Base-by-base conservation (phyloP, 192 early-diverging fungal species). In the Coemansia sp. region DNA sequence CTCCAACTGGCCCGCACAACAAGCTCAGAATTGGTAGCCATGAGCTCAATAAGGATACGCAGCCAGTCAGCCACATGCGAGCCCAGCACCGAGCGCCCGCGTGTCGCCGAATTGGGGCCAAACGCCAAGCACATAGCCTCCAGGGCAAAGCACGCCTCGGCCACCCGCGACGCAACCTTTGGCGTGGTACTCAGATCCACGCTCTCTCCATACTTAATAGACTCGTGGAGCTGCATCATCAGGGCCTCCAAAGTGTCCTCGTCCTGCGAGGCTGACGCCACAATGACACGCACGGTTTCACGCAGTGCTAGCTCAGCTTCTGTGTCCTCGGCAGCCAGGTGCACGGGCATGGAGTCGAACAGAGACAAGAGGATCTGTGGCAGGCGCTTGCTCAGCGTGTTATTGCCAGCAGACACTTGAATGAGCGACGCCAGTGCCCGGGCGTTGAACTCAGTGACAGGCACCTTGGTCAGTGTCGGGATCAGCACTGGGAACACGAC, bases 401-500 rank as follows among this genome's bases (percentile, higher is more conserved):
- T 55, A 36, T 65, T 56, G 40, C 83, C 67, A 14, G 94, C 97
- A 31, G 97, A 93, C 16, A 98, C 97, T 21, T 91, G 88, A 26
- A 98, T 91, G 26, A 99, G 73, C 11, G 93, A 91, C 3, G 88
- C 89, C 60, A 99, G 76, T 7, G 95, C 94, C 18, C 90, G 90
- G 18, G 95, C 96, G 67, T 97, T 94, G 77, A 96, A 95, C n/a
- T 85, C 83, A 37, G 88, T 89, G 42, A 99, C 93, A 16, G 96
- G 96, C 26, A 84, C 84, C 16, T 88, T 66, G n/a, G 94, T 89
- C 56, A 99, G 85, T 6, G 94, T 97, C 3, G 97, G 97, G 60
- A 99, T 95, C 55, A 99, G 84, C 33, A 96, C 95, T 8, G 97
- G 97, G 92, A 99, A 97, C 8, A 99, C 97, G 3, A 95, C 93